Evolutionary conservation across 1,284 basidiomycete genomes (phyloP).

Genomic region (Sporisorium graminicola): DNA sequence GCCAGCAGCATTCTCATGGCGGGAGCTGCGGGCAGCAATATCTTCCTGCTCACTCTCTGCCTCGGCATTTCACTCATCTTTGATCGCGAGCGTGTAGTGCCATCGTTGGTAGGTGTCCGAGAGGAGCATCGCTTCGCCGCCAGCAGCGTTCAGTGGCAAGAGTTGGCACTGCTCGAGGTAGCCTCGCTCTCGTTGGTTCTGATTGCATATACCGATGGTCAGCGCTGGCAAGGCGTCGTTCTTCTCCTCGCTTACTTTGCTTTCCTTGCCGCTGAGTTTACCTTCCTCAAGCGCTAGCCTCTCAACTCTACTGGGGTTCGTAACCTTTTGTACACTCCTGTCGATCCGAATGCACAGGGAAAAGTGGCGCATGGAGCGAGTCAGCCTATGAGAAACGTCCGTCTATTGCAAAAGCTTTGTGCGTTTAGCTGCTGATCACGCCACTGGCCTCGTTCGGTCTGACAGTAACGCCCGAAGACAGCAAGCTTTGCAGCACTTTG

Average conservation of each 20-base stretch:
- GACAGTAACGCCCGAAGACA: slow-evolving; percentile 46
- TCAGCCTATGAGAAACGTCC: not conserved
- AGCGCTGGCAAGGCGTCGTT: slow-evolving; percentile 46
- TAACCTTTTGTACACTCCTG: not conserved
- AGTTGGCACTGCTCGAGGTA: slow-evolving; percentile 31
- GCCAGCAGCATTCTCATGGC: slow-evolving; percentile 66
- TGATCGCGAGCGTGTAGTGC: slow-evolving; percentile 8
- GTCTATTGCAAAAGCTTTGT: not conserved
- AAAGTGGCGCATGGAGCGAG: not conserved
- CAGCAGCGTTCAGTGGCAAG: slow-evolving; percentile 43
- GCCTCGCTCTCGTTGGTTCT: slow-evolving; percentile 46
- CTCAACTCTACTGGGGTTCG: not conserved
- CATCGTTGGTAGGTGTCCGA: not conserved
- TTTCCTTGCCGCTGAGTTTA: slow-evolving; percentile 53
- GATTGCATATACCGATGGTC: slow-evolving; percentile 49
- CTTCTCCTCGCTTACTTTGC: slow-evolving; percentile 48
- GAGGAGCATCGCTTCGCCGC: slow-evolving; percentile 15
- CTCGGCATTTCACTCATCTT: slow-evolving; percentile 64
- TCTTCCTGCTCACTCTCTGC: slow-evolving; percentile 68
- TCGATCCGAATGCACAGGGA: not conserved
- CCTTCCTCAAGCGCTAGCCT: slow-evolving; percentile 33
- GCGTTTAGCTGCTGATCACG: slow-evolving; percentile 38
- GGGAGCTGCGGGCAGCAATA: slow-evolving; percentile 67
- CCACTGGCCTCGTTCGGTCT: slow-evolving; percentile 31
- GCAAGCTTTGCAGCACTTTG: slow-evolving; percentile 44